Evolutionary conservation across 495 filamentous ascomycete genomes (phyloP).

Genomic region (Glonium stellatum): DNA sequence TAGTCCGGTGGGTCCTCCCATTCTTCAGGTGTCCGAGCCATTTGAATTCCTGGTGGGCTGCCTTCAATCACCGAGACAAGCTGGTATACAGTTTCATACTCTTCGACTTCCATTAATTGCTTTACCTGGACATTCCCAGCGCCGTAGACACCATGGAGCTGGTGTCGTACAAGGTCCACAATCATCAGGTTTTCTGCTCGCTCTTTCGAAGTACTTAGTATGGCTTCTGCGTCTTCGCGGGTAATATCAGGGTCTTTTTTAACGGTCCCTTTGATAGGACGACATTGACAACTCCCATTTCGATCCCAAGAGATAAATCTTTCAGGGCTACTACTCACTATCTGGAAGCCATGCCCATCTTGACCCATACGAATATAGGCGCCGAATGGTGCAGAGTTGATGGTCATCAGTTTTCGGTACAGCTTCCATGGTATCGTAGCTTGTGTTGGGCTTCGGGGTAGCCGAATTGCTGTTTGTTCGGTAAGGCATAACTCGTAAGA

Average conservation of each 20-base stretch:
- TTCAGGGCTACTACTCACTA: slow-evolving; percentile 84
- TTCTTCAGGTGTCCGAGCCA: slow-evolving; percentile 35
- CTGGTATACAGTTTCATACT: slow-evolving; percentile 81
- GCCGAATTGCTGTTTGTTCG: slow-evolving; percentile 58
- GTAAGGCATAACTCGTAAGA: slow-evolving; percentile 95
- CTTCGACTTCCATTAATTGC: slow-evolving; percentile 76
- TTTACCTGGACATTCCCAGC: slow-evolving; percentile 57
- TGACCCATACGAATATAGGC: slow-evolving; percentile 63
- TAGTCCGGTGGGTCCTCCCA: slow-evolving; percentile 27
- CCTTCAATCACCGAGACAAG: slow-evolving; percentile 85
- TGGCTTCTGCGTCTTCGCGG: slow-evolving; percentile 55
- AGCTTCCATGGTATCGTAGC: slow-evolving; percentile 53
- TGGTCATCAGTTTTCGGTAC: slow-evolving; percentile 60
- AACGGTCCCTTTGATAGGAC: slow-evolving; percentile 95
- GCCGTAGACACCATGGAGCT: slow-evolving; percentile 74
- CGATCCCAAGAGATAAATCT: slow-evolving; percentile 74
- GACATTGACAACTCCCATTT: slow-evolving; percentile 51
- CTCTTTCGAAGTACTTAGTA: slow-evolving; percentile 76
- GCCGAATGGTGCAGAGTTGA: slow-evolving; percentile 81
- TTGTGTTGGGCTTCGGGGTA: slow-evolving; percentile 24
- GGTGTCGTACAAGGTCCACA: slow-evolving; percentile 87
- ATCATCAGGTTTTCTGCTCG: slow-evolving; percentile 98
- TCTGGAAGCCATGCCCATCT: slow-evolving; percentile 45
- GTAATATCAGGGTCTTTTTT: slow-evolving; percentile 61
- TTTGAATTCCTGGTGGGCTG: slow-evolving; percentile 37